phyloP scores from a whole-genome alignment of 805 yeast genomes.

The Cyberlindnera subsufficiens region DNA sequence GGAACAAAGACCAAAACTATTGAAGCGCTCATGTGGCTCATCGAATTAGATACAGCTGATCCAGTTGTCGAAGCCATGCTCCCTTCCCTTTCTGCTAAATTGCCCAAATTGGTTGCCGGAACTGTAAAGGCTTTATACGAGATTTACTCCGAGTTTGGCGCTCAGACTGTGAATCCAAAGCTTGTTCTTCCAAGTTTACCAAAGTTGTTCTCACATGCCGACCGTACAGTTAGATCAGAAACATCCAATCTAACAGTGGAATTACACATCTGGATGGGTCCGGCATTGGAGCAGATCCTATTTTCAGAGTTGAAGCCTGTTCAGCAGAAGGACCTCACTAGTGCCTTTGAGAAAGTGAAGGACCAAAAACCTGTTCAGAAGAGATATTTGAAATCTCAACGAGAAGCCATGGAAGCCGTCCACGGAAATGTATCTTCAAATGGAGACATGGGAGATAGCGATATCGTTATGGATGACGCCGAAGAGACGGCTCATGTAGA shows the following conservation, averaged over 20 bases:
- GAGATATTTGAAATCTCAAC: conserved; percentile 50
- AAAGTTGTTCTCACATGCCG: conserved; percentile 78
- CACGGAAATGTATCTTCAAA: conserved; percentile 11
- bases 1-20: conserved; percentile 63
- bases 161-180: conserved; percentile 52
- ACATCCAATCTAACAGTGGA: conserved; percentile 64
- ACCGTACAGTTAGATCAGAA: conserved; percentile 77
- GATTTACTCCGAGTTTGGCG: conserved; percentile 52
- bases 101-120: conserved; percentile 78
- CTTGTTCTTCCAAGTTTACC: conserved; percentile 52
- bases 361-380: conserved; percentile 42
- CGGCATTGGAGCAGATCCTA: conserved; percentile 45
- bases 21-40: conserved; percentile 55
- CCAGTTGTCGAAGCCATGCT: conserved; percentile 60
- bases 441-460: conserved; percentile 15
- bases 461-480: conserved; percentile 22
- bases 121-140: conserved; percentile 50
- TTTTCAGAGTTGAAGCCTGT: conserved; percentile 80
- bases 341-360: conserved; percentile 53
- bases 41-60: conserved; percentile 63
- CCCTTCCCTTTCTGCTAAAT: conserved; percentile 54
- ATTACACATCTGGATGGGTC: conserved; percentile 69
- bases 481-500: conserved; percentile 36
- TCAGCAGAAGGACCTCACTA: conserved; percentile 78
- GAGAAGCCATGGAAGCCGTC: conserved; percentile 31